These are phyloP conservation scores for Aspergillus sp. DNA, from an alignment of 2,329 filamentous ascomycete genomes.

Conservation along the genomic window DNA sequence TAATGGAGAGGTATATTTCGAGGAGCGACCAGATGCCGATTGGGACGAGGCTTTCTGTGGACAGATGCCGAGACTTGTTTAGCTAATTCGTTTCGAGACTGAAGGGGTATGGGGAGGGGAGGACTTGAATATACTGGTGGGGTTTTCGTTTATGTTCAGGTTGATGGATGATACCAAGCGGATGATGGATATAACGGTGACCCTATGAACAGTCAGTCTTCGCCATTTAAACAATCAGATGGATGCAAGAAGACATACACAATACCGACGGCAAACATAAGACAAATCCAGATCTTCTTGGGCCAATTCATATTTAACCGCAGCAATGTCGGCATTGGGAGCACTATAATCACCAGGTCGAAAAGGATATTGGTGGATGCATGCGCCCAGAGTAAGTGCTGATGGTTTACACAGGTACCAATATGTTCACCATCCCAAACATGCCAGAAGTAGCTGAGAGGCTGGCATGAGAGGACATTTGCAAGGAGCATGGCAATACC, in stretches of 20 bases:
- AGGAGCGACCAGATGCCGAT: neutral
- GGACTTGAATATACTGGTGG: neutral
- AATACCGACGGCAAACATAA: neutral
- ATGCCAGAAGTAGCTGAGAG: neutral
- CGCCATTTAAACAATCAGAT: neutral
- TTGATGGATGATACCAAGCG: neutral
- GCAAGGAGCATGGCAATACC: neutral
- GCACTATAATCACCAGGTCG: neutral
- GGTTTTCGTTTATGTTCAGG: neutral
- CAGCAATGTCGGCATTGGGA: neutral
- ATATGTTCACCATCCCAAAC: constrained; percentile 5
- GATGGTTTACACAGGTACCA: neutral
- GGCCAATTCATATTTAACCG: neutral
- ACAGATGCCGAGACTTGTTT: no score
- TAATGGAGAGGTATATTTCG: neutral
- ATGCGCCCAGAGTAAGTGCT: neutral
- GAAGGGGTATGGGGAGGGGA: neutral
- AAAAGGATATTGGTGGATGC: neutral
- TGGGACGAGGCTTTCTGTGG: neutral
- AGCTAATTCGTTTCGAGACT: no score
- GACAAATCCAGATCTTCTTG: neutral
- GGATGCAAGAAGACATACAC: neutral
- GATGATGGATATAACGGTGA: constrained; percentile 1
- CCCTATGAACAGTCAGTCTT: neutral
- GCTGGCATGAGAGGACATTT: neutral